A percentile compares a stretch with the other conserved stretches of the same genome.
phyloP scores from a whole-genome alignment of 305 asterid species.

The Fraxinus platypoda region DNA sequence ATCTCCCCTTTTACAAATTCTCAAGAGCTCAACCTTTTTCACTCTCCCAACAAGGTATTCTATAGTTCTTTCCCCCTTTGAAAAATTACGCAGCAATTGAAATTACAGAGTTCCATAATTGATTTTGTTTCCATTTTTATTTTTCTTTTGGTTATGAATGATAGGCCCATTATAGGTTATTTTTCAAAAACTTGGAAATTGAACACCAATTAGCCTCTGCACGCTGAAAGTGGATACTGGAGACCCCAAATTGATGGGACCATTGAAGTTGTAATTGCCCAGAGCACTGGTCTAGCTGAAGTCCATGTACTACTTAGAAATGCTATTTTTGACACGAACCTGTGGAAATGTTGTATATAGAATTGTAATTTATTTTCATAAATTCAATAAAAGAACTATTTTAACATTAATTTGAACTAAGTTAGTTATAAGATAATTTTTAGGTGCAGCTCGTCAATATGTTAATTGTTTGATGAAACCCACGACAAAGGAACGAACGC shows the following conservation, averaged over 20 bases:
- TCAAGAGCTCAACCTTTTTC: constrained; percentile 58
- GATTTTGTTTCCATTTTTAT: background rate
- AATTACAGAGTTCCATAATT: background rate
- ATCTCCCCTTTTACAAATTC: constrained; percentile 58
- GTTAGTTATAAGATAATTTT: background rate
- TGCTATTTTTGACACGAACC: background rate
- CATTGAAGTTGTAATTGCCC: constrained; percentile 67
- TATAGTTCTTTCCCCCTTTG: background rate
- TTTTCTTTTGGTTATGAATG: background rate
- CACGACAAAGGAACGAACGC: background rate
- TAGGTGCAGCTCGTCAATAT: background rate
- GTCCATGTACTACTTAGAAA: constrained; percentile 44
- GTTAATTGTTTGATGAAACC: background rate
- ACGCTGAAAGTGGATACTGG: constrained; percentile 71
- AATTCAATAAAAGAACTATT: background rate
- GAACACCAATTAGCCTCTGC: constrained; percentile 63
- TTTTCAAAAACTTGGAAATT: constrained; percentile 30
- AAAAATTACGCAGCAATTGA: background rate
- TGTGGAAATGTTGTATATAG: background rate
- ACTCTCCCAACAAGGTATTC: constrained; percentile 54
- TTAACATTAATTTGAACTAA: background rate
- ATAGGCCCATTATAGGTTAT: background rate
- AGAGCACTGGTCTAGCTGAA: constrained; percentile 76
- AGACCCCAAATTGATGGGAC: constrained; percentile 61
- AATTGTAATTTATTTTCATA: background rate